A percentile compares a stretch with the other conserved stretches of the same genome.
phyloP scores from a whole-genome alignment of 2,329 filamentous ascomycete genomes.

The Tolypocladium endophyticum region DNA sequence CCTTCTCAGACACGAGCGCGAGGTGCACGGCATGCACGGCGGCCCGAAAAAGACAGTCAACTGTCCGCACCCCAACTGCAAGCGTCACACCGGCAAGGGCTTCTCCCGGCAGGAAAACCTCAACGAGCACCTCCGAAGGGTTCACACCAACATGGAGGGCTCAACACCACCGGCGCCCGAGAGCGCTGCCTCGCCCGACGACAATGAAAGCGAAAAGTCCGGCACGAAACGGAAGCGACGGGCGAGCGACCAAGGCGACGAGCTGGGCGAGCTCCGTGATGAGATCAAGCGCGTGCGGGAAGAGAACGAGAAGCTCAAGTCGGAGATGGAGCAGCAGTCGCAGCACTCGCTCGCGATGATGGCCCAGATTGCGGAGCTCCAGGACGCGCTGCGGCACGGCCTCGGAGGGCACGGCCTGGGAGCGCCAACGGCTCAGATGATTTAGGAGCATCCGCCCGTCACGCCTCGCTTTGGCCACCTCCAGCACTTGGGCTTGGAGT shows the following conservation, averaged over 20 bases:
- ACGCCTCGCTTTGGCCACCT: background rate
- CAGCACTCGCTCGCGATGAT: constrained; percentile 36
- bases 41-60: constrained; percentile 79
- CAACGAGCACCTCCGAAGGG: constrained; percentile 82
- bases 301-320: constrained; percentile 51
- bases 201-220: constrained; percentile 34
- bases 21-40: constrained; percentile 85
- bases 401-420: constrained; percentile 19
- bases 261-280: constrained; percentile 46
- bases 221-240: constrained; percentile 38
- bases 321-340: constrained; percentile 37
- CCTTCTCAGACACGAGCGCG: constrained; percentile 78
- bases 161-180: constrained; percentile 22
- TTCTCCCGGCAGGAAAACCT: constrained; percentile 92
- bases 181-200: constrained; percentile 28
- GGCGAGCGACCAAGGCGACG: constrained; percentile 24
- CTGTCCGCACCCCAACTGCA: constrained; percentile 81
- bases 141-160: constrained; percentile 53
- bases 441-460: constrained; percentile 14
- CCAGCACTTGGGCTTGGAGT: background rate
- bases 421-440: constrained; percentile 31
- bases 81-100: constrained; percentile 76
- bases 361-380: constrained; percentile 35
- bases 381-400: constrained; percentile 28
- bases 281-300: constrained; percentile 57